Percentiles rank a stretch among this genome's conserved stretches.
Evolutionary conservation across 192 early-diverging fungal species (phyloP).

Genomic region (Dimargaris xerosporica): DNA sequence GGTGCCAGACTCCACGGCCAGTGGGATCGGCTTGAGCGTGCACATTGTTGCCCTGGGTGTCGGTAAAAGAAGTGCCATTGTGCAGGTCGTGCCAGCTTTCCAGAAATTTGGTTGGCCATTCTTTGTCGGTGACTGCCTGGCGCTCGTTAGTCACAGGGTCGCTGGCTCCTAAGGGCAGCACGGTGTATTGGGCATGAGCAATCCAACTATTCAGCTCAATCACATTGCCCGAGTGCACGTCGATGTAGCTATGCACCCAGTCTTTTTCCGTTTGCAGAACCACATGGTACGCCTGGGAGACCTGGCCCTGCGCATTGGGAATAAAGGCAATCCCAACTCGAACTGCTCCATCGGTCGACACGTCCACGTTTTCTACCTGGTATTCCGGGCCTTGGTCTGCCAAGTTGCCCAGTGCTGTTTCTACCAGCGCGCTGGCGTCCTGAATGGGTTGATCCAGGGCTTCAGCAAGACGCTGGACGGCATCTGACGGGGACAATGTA

Average conservation of each 20-base stretch:
- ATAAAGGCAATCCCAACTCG: conserved; percentile 49
- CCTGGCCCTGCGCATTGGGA: conserved; percentile 30
- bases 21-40: conserved; percentile 70
- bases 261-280: conserved; percentile 58
- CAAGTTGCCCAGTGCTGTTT: background rate
- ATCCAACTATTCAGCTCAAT: conserved; percentile 73
- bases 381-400: too few species aligned
- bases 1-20: conserved; percentile 47
- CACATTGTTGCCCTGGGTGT: conserved; percentile 83
- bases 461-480: background rate
- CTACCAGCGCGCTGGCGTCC: background rate
- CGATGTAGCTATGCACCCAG: conserved; percentile 62
- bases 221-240: conserved; percentile 40
- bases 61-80: conserved; percentile 35
- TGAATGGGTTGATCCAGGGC: background rate
- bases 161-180: conserved; percentile 64
- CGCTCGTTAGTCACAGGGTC: conserved; percentile 55
- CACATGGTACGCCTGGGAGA: conserved; percentile 69
- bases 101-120: conserved; percentile 33
- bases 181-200: conserved; percentile 49
- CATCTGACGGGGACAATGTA: background rate
- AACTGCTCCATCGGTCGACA: conserved; percentile 29
- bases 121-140: conserved; percentile 32
- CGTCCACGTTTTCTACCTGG: background rate
- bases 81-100: conserved; percentile 51